Base-by-base conservation (phyloP, 495 filamentous ascomycete genomes). In the Massariosphaeria phaeospora region DNA sequence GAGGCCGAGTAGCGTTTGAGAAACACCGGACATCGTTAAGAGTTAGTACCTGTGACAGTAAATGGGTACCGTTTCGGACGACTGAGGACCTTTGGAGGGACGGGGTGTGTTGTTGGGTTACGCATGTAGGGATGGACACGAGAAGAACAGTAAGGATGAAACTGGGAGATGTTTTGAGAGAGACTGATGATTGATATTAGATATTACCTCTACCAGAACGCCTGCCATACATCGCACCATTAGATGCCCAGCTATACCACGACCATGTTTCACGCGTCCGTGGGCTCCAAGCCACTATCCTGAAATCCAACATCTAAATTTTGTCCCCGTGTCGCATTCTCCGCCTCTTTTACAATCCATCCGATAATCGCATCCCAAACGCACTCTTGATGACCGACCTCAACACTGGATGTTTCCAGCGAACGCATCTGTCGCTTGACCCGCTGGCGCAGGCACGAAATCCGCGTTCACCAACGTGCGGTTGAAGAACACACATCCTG, bases 401-500 rank as follows among this genome's bases (percentile, higher is more conserved):
- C 41, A 62, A 35, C 66, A 68, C 26, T 56, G 26, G 24, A 68
- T 66, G 24, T 52, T 56, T 23, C 39, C 50, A 33, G 54, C 57
- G 27, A 36, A 53, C 13, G 53, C 35, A 26, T 40, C 45, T 5
- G 51, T 51, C 27, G 59, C 63, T 21, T 60, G 55, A 10, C 66
- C 66, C 7, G 25, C 26, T 11, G 48, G 29, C 8, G 58, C 61
- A 0, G 26, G n/a, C 18, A 49, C 59, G 30, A 69, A 69, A 23
- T 55, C 45, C 15, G 33, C 29, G 1, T 36, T 24, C 17, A 38
- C 34, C 5, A 69, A 29, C 21, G 59, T 48, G 24, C 56, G 46
- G 17, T 48, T 62, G 48, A 42, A 69, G 24, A 69, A 49, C 49
- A 66, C 33, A 48, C 66, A 69, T 1, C 43, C 66, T 25, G 56